Base-by-base conservation (phyloP, 306 rosid genomes). In the Cyclanthera cordifolia region DNA sequence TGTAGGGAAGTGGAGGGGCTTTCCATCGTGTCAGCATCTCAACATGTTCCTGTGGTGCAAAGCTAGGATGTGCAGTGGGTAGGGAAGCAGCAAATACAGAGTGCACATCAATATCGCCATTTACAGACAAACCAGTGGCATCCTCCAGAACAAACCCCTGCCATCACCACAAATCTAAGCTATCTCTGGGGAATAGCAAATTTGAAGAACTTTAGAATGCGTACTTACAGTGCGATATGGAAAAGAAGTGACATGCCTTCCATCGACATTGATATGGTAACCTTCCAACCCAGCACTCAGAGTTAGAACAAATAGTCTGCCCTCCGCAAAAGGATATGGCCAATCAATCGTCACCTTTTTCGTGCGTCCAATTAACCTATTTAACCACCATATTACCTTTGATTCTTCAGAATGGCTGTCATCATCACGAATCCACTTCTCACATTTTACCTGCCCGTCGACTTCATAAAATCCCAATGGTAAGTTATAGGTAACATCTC, bases 121-220 rank as follows among this genome's bases (percentile, higher is more conserved):
- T 87, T 61, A 93, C 79, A 48, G 71, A 86, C 57, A 90, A 81
- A 64, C 99, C 99, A 15, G 99, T 93, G 53, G 99, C 94, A 72
- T 93, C 99, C 73, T 93, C 99, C 24, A 93, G 90, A 76, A 90
- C 89, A 83, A 90, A 90, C 67, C 99, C 99, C 99, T 93, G 82
- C n/a, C 68, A 75, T 74, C 17, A 54, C 50, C 43, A 21, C 34
- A 54, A 71, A 3, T n/a, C 5, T 66, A 24, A 66, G 32, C 13
- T 8, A 46, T 7, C 64, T 16, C 30, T 14, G 1, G 12, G 3
- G 37, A 66, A 54, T 46, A 15, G 24, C 39, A 46, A 66, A 45
- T 66, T 66, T 46, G 12, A 23, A 41, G 50, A 45, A 21, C 0
- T 43, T 45, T 32, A 63, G 75, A 39, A 13, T 53, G 61, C 9